Evolutionary conservation across 805 yeast genomes (phyloP).

Genomic region (Pichia paraexigua): DNA sequence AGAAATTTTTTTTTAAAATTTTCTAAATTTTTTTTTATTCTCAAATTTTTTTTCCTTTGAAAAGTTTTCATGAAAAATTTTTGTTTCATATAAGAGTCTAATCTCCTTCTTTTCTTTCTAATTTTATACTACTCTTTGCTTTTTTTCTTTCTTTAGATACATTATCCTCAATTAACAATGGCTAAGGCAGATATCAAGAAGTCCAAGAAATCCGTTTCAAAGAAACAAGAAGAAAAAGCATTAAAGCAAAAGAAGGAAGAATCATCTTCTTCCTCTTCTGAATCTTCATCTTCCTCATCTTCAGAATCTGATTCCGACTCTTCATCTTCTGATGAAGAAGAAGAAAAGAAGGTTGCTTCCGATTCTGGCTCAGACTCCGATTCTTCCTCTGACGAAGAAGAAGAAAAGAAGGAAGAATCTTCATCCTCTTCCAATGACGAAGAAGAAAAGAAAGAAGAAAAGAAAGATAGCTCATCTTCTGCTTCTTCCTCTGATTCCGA

Average conservation of each 20-base stretch:
- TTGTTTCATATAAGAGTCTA: not conserved
- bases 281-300: conserved; percentile 20
- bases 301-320: conserved; percentile 21
- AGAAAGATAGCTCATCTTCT: not conserved
- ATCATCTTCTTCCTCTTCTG: conserved; percentile 16
- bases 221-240: conserved; percentile 19
- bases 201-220: conserved; percentile 20
- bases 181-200: conserved; percentile 24
- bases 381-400: conserved; percentile 17
- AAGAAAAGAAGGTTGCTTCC: conserved; percentile 12
- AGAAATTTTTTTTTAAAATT: conserved; percentile 1
- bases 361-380: conserved; percentile 4
- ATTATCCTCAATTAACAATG: conserved; percentile 14
- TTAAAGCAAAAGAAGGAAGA: conserved; percentile 20
- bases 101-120: not conserved
- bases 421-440: conserved; percentile 17
- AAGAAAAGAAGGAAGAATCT: conserved; percentile 25
- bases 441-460: conserved; percentile 1
- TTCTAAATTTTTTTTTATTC: too few relatives aligned
- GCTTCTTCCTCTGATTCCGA: conserved; percentile 12
- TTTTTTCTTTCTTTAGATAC: not conserved
- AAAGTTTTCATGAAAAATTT: conserved; percentile 2
- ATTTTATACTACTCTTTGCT: not conserved
- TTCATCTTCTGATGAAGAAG: conserved; percentile 12
- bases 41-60: not conserved